These are phyloP conservation scores for Mortierella sp. DNA, from an alignment of 371 early-diverging fungal genomes.

Conservation along the genomic window DNA sequence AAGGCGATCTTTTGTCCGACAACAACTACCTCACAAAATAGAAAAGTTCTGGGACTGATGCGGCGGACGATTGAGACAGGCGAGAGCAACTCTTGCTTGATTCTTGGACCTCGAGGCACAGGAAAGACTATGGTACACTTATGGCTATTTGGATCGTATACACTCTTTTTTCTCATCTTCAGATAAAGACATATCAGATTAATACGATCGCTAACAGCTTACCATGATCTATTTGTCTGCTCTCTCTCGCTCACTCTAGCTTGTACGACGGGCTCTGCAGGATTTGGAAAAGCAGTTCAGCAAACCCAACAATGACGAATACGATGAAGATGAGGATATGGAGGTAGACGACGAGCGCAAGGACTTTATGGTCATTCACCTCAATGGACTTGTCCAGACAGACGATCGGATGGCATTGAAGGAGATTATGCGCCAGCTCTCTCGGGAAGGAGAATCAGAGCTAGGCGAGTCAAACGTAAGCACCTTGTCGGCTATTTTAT, in stretches of 20 bases:
- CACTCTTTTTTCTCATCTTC: background rate
- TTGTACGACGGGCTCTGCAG: conserved; percentile 42
- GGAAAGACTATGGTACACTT: conserved; percentile 72
- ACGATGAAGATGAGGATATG: conserved; percentile 9
- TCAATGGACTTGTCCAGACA: conserved; percentile 88
- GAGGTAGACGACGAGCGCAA: conserved; percentile 35
- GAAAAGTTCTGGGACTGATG: conserved; percentile 65
- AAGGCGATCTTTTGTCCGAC: background rate
- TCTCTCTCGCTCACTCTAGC: conserved; percentile 7
- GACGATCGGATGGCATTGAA: conserved; percentile 86
- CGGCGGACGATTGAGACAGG: conserved; percentile 71
- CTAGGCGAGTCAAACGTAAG: conserved; percentile 45
- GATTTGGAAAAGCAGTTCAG: conserved; percentile 45
- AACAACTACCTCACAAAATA: conserved; percentile 13
- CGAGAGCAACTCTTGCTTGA: conserved; percentile 85
- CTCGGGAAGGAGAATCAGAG: conserved; percentile 58
- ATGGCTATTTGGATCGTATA: background rate
- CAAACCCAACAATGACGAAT: background rate
- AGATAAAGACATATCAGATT: background rate
- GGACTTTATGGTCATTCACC: conserved; percentile 76
- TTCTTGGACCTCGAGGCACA: conserved; percentile 83
- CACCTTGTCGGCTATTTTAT: too few species aligned
- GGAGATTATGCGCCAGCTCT: conserved; percentile 87
- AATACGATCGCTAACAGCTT: background rate
- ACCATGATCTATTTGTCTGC: background rate